These are phyloP conservation scores for Ambrosia trifida DNA, from an alignment of 129 eudicot species.

Conservation along the genomic window DNA sequence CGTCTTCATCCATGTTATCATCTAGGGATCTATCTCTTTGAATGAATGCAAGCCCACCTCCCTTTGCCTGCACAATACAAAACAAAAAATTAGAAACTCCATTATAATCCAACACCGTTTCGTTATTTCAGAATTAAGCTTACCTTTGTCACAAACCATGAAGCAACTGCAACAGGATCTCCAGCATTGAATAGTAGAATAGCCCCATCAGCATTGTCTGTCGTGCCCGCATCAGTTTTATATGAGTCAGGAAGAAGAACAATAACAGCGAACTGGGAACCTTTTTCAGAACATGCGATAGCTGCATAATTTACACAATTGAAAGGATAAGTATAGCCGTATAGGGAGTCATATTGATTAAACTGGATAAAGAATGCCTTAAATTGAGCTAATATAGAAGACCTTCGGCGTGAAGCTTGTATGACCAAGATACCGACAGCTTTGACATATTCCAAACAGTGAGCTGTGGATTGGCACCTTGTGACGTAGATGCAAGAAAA, in stretches of 20 bases:
- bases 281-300: constrained; percentile 56
- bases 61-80: constrained; percentile 54
- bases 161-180: constrained; percentile 64
- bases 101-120: not conserved
- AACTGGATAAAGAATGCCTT: not conserved
- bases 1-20: constrained; percentile 41
- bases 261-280: constrained; percentile 68
- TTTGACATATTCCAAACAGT: constrained; percentile 84
- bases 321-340: constrained; percentile 7
- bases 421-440: constrained; percentile 67
- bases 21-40: constrained; percentile 30
- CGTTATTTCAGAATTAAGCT: not conserved
- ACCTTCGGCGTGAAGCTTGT: constrained; percentile 78
- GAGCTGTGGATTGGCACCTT: constrained; percentile 62
- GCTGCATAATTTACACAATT: constrained; percentile 49
- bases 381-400: constrained; percentile 11
- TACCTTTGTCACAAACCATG: constrained; percentile 89
- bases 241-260: constrained; percentile 51
- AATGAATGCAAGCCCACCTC: constrained; percentile 72
- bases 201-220: constrained; percentile 39
- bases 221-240: constrained; percentile 24
- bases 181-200: constrained; percentile 65
- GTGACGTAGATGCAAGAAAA: constrained; percentile 77
- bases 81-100: not conserved
- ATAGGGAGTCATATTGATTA: not conserved